These are phyloP conservation scores for Chrysopogon serrulatus DNA, from an alignment of 176 grass and related monocot genomes.

Conservation along the genomic window DNA sequence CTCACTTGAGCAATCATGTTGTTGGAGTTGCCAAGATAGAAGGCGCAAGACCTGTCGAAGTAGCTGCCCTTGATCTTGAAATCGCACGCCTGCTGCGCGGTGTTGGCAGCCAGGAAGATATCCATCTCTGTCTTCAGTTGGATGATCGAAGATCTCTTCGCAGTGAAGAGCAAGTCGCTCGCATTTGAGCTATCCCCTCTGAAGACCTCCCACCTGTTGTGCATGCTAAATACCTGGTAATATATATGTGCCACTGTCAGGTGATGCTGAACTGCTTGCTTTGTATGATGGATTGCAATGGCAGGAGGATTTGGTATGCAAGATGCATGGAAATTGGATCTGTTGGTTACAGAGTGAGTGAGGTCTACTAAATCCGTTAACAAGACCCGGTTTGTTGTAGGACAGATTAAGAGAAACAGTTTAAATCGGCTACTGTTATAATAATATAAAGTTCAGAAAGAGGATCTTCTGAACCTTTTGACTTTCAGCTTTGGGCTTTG, in stretches of 20 bases:
- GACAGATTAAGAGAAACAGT: background rate
- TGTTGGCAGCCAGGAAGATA: constrained; percentile 67
- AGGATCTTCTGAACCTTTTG: no score
- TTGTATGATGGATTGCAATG: background rate
- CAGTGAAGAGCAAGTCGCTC: constrained; percentile 47
- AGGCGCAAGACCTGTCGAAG: background rate
- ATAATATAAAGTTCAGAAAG: background rate
- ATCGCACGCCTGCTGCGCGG: background rate
- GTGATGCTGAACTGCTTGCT: background rate
- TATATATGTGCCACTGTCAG: background rate
- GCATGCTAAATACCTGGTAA: constrained; percentile 49
- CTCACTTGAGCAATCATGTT: constrained; percentile 1
- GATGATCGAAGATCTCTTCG: constrained; percentile 48
- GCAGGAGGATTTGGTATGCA: background rate
- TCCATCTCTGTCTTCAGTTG: constrained; percentile 63
- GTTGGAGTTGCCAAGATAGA: background rate
- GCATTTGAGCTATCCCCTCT: constrained; percentile 51
- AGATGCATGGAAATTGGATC: background rate
- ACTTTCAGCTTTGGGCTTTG: background rate
- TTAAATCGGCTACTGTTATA: background rate
- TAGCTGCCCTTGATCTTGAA: constrained; percentile 18
- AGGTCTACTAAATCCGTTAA: background rate
- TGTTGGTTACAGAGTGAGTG: background rate
- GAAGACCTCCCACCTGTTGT: constrained; percentile 59
- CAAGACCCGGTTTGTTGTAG: background rate